Conservation (phyloP, 2,329 filamentous ascomycete species). For the Colletotrichum nymphaeae region DNA sequence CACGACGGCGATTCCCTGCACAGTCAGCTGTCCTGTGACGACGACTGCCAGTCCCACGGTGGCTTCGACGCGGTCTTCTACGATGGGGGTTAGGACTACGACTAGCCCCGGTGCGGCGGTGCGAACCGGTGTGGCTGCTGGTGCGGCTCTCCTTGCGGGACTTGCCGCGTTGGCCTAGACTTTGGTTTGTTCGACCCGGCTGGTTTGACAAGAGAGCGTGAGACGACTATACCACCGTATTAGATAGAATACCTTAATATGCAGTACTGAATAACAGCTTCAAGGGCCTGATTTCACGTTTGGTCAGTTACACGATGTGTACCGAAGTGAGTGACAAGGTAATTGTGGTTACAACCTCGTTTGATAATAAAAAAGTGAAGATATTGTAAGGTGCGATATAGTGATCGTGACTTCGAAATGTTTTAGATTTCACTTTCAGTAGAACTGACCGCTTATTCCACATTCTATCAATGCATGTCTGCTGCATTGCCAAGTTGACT, state of each 20-base stretch:
- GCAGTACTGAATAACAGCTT: not conserved
- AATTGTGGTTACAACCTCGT: too few species aligned
- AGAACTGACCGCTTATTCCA: too few species aligned
- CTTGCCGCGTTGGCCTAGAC: slow-evolving; percentile 18
- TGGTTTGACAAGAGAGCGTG: not conserved
- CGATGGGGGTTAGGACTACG: slow-evolving; percentile 42
- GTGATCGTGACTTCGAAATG: too few species aligned
- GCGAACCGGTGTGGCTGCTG: slow-evolving; percentile 17
- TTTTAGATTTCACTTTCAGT: too few species aligned
- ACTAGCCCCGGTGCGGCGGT: slow-evolving; percentile 22
- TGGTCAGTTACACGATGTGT: not conserved
- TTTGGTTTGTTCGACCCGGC: not conserved
- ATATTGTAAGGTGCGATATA: too few species aligned
- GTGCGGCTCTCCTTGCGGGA: slow-evolving; percentile 20
- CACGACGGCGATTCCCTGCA: slow-evolving; percentile 56
- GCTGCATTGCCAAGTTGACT: too few species aligned
- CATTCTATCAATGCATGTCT: too few species aligned
- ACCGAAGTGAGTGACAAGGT: not conserved
- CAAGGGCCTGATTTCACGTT: too few species aligned
- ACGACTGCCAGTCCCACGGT: slow-evolving; percentile 38
- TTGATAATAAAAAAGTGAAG: too few species aligned
- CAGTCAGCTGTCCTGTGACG: slow-evolving; percentile 50
- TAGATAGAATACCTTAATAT: not conserved
- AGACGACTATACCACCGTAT: not conserved
- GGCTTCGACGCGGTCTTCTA: slow-evolving; percentile 37